Evolutionary conservation across 2,329 filamentous ascomycete genomes (phyloP), one percentile per base, ranked within the genome.

Genomic region (Sphaerostilbella broomeana): DNA sequence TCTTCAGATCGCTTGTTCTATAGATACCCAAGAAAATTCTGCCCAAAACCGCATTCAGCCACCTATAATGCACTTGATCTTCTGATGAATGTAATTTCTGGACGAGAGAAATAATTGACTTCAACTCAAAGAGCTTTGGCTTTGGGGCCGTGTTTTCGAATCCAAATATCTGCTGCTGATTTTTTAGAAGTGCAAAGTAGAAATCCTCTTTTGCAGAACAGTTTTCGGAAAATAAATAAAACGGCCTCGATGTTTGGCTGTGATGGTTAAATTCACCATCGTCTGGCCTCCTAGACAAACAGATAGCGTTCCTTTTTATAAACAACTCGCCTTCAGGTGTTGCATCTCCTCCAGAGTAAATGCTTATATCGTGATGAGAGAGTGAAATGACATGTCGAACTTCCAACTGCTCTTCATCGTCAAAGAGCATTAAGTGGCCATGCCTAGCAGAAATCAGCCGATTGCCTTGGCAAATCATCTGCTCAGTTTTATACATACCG

Each of bases 171-270:
- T 82, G 79, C 50, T 88, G 81, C 57, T 94, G 85, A 47, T 89
- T 94, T 52, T 81, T 80, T 26, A 98, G 69, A 51, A 98, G 70
- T 10, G 90, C 85, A 62, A 95, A 90, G 60, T 98, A 98, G 63
- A 98, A 97, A 58, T 98, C 92, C 61, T 98, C 92, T 61, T 98
- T 98, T 32, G 92, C 87, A 0, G 89, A 95, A 58, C 86, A 86
- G 54, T 94, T 95, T 50, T 97, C 88, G 0, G 86, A 94, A 61
- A 97, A 98, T 4, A 98, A 70, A 56, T 81, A 97, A 64, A 95
- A 97, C 0, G 92, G 88, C 50, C 86, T 89, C 6, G 86, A 81
- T 3, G 74, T 56, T 22, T 68, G 69, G 25, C 60, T 66, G 47
- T 81, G 77, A 4, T 75, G 72, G 3, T 71, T 65, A 19, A 71